Conservation (phyloP, 2,329 filamentous ascomycete species). For the Ascochyta lentis region DNA sequence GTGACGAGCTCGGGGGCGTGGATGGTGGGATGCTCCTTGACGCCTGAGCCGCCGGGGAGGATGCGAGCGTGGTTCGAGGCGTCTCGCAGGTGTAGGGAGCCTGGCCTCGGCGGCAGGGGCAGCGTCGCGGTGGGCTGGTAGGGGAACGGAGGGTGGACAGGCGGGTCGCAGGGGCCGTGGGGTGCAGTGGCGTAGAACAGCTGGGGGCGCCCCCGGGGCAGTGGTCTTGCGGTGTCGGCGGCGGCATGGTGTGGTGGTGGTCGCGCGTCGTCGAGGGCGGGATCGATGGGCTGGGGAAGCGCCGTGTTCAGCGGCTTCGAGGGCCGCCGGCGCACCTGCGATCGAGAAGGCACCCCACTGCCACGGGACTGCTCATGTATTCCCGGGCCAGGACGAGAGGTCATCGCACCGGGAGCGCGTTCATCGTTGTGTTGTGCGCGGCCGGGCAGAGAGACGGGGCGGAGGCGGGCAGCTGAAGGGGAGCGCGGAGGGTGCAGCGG, state of each 20-base stretch:
- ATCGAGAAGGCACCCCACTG: constrained; percentile 39
- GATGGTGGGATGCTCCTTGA: constrained; percentile 39
- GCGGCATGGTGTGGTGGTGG: constrained; percentile 33
- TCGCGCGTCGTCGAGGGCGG: constrained; percentile 41
- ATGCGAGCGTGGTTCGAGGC: constrained; percentile 35
- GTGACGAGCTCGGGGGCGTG: constrained; percentile 45
- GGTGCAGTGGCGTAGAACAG: constrained; percentile 43
- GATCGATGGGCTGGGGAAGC: constrained; percentile 43
- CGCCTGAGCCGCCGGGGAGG: constrained; percentile 40
- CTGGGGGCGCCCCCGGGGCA: constrained; percentile 44
- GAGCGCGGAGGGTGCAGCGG: constrained; percentile 6
- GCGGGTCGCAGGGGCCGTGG: constrained; percentile 27
- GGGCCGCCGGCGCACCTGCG: constrained; percentile 38
- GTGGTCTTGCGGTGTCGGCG: constrained; percentile 30
- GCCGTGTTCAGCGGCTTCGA: constrained; percentile 34
- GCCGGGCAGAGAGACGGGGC: constrained; percentile 28
- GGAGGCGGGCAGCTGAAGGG: constrained; percentile 17
- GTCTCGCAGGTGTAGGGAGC: constrained; percentile 36
- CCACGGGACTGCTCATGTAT: constrained; percentile 48
- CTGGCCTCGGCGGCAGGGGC: constrained; percentile 46
- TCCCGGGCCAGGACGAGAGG: constrained; percentile 52
- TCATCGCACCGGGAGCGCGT: constrained; percentile 51
- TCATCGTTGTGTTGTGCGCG: constrained; percentile 47
- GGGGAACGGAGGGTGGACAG: constrained; percentile 27
- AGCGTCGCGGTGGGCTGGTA: constrained; percentile 32